Evolutionary conservation across 495 filamentous ascomycete species (phyloP).

Genomic region (Glonium stellatum): DNA sequence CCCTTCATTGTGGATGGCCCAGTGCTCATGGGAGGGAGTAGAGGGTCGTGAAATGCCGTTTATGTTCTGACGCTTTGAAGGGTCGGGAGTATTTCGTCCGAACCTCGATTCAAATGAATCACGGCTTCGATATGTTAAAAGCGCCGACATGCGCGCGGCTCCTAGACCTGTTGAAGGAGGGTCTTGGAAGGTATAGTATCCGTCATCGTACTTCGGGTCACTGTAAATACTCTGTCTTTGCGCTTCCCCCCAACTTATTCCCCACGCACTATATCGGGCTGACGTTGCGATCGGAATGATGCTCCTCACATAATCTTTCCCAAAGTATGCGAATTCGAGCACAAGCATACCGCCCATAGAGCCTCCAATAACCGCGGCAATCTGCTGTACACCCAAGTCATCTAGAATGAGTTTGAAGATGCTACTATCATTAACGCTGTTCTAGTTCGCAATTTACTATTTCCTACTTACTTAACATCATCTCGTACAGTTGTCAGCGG

Average conservation of each 20-base stretch:
- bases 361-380: slow-evolving; percentile 89
- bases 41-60: slow-evolving; percentile 55
- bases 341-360: slow-evolving; percentile 98
- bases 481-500: slow-evolving; percentile 90
- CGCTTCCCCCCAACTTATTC: slow-evolving; percentile 97
- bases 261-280: slow-evolving; percentile 93
- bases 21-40: slow-evolving; percentile 73
- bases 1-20: slow-evolving; percentile 93
- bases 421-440: slow-evolving; percentile 37
- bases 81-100: slow-evolving; percentile 84
- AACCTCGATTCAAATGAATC: slow-evolving; percentile 96
- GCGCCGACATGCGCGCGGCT: slow-evolving; percentile 91
- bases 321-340: slow-evolving; percentile 93
- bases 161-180: slow-evolving; percentile 81
- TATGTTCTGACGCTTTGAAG: slow-evolving; percentile 69
- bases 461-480: slow-evolving; percentile 68
- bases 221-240: slow-evolving; percentile 97
- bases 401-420: slow-evolving; percentile 89
- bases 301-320: slow-evolving; percentile 82
- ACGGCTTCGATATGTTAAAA: slow-evolving; percentile 90
- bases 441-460: background rate
- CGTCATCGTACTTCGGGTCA: slow-evolving; percentile 96
- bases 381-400: slow-evolving; percentile 74
- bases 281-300: slow-evolving; percentile 95
- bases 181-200: slow-evolving; percentile 70